Evolutionary conservation across 2,329 filamentous ascomycete genomes (phyloP).

Genomic region (Diaporthe ilicicola): DNA sequence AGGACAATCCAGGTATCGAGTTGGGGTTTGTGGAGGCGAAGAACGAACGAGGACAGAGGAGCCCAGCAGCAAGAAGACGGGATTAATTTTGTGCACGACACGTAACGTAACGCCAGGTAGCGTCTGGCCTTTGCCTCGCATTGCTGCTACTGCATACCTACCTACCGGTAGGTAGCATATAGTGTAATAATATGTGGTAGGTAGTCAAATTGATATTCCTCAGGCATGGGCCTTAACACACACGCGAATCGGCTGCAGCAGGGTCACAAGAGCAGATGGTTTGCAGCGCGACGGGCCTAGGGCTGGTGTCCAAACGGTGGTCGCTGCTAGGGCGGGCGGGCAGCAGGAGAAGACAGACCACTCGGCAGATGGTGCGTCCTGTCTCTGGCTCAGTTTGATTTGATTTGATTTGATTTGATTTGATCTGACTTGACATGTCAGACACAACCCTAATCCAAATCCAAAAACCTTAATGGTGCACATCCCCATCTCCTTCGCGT

Average conservation of each 20-base stretch:
- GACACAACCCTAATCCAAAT: neutral
- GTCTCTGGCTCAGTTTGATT: neutral
- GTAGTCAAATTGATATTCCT: neutral
- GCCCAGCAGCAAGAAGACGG: neutral
- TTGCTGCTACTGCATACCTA: neutral
- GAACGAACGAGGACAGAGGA: neutral
- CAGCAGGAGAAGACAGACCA: no score
- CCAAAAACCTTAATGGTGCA: neutral
- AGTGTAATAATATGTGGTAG: neutral
- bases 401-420: neutral
- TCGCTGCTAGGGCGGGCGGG: neutral
- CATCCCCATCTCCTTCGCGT: neutral
- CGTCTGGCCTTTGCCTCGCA: neutral
- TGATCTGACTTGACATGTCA: neutral
- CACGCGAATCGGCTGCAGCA: neutral
- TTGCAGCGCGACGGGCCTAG: neutral
- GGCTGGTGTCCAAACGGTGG: neutral
- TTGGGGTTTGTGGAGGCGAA: slow-evolving; percentile 11
- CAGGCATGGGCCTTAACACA: neutral
- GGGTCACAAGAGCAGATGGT: neutral
- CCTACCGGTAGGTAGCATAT: no score
- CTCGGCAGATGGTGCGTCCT: neutral
- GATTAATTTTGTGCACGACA: neutral
- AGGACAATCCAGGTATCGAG: slow-evolving; percentile 1
- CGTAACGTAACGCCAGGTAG: slow-evolving; percentile 9